Conservation (phyloP, 164 flowering plant species). For the Magnolia changhungtana region DNA sequence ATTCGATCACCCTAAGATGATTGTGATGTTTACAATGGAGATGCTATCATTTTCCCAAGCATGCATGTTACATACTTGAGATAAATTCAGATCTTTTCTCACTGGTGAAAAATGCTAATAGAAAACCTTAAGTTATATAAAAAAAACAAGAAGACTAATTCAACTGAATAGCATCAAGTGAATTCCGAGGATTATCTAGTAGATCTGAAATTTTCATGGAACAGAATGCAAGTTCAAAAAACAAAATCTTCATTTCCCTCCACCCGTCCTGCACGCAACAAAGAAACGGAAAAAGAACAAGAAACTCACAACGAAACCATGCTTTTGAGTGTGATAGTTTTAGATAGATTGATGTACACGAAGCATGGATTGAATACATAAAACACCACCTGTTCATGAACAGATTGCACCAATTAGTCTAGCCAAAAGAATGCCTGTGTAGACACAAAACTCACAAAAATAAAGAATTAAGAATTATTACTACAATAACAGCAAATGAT, state of each 20-base stretch:
- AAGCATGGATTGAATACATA: conserved; percentile 76
- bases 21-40: too few species aligned
- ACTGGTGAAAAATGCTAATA: too few species aligned
- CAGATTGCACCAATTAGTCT: neutral
- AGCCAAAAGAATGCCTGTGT: too few species aligned
- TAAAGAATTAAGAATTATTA: too few species aligned
- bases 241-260: neutral
- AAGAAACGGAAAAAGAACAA: neutral
- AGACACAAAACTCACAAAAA: too few species aligned
- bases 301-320: conserved; percentile 52
- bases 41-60: too few species aligned
- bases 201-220: neutral
- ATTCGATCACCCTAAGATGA: too few species aligned
- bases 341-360: conserved; percentile 43
- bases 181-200: neutral
- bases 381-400: conserved; percentile 54
- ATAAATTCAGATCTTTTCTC: neutral
- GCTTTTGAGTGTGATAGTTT: conserved; percentile 55
- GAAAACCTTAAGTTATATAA: neutral
- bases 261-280: neutral
- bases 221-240: neutral
- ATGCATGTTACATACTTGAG: too few species aligned
- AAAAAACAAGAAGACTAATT: neutral
- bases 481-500: too few species aligned
- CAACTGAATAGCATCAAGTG: neutral